Evolutionary conservation across 805 yeast genomes (phyloP).

Genomic region (Metschnikowia reukaufii): DNA sequence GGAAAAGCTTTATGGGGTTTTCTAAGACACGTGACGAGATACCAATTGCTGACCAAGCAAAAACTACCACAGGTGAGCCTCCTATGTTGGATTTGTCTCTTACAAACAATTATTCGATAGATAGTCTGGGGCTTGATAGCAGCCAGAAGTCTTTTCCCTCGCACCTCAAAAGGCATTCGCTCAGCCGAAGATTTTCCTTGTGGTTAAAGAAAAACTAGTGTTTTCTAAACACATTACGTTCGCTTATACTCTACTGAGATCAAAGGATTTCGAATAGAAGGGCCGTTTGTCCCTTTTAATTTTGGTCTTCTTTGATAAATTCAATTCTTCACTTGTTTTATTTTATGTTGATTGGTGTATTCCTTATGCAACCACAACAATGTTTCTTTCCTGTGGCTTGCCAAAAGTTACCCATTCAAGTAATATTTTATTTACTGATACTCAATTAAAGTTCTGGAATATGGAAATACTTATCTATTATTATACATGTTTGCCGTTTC

Average conservation of each 20-base stretch:
- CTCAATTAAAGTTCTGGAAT: too few species aligned
- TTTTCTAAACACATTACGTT: background rate
- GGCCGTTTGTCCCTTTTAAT: too few species aligned
- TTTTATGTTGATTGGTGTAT: background rate
- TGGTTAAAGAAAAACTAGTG: conserved; percentile 6
- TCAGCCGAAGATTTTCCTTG: conserved; percentile 12
- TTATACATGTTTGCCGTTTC: too few species aligned
- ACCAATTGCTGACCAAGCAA: background rate
- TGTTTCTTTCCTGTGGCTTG: too few species aligned
- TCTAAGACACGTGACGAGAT: background rate
- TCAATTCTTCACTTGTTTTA: conserved; percentile 7
- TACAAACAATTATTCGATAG: background rate
- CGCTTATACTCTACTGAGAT: background rate
- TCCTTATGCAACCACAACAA: too few species aligned
- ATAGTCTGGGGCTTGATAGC: background rate
- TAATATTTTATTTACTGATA: too few species aligned
- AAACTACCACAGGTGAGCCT: background rate
- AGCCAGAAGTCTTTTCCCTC: background rate
- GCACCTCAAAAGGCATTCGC: conserved; percentile 4
- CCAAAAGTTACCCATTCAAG: too few species aligned
- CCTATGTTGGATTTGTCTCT: background rate
- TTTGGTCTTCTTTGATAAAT: background rate
- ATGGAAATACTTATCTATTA: too few species aligned
- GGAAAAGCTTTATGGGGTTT: conserved; percentile 10
- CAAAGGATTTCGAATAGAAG: too few species aligned